Base-by-base conservation (phyloP, 352 stramenopile species). In the Peronospora farinosa region DNA sequence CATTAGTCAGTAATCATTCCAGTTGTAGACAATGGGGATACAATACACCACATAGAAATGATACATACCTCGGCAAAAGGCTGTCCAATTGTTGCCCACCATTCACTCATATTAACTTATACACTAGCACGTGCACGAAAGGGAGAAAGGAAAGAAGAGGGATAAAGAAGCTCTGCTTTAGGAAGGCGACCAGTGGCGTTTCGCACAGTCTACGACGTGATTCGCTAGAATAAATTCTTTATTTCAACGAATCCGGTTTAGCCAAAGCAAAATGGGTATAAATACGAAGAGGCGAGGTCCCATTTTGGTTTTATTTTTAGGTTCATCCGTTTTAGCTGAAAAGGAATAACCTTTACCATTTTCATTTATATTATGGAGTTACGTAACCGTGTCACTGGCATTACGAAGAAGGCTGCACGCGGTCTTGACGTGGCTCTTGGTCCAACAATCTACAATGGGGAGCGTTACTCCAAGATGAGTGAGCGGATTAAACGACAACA, bases 401-500 rank as follows among this genome's bases (percentile, higher is more conserved):
- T 65, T 21, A 56, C 60, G 1, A 77, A 74, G 50, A 54, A 65
- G 12, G 51, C 54, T n/a, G 40, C 59, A 7, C 49, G 53, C 13
- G 55, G 71, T 23, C 45, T 67, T 4, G 68, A 91, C 43, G 78
- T 92, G 25, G 46, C 66, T 15, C 63, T 92, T 1, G 81, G 81
- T 0, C 81, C 81, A n/a, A 84, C 78, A 21, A 80, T 92, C 46
- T 92, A 92, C 60, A 79, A 64, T 2, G 81, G 81, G 47, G 81
- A 89, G 63, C 76, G 81, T 47, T 92, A 87, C 61, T 74, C 70
- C 44, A 92, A 92, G 65, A 83, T 86, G 69, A 87, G 74, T 46
- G 81, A 92, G 68, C 74, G 81, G 1, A 53, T 89, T 11, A 86
- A 86, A 62, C 81, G 81, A n/a, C 74, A 83, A 60, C 58, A 86